Evolutionary conservation across 495 filamentous ascomycete genomes (phyloP).

Genomic region (Podospora pseudoanserina): DNA sequence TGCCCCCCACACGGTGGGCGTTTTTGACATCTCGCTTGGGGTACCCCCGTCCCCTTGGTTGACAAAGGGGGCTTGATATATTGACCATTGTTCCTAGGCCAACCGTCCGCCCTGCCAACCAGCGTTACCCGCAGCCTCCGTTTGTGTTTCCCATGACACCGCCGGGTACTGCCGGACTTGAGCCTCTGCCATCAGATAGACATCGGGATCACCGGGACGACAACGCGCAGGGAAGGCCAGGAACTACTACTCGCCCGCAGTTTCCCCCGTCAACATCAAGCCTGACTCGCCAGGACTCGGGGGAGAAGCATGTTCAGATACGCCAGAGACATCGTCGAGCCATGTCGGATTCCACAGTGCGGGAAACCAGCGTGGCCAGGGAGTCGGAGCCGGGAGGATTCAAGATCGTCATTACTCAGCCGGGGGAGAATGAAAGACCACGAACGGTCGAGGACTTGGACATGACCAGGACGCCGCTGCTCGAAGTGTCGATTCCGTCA

Average conservation of each 20-base stretch:
- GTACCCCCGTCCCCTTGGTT: not conserved
- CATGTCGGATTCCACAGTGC: slow-evolving; percentile 48
- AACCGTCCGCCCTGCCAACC: slow-evolving; percentile 52
- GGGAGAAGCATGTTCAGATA: slow-evolving; percentile 30
- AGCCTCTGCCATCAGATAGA: slow-evolving; percentile 39
- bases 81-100: slow-evolving; percentile 46
- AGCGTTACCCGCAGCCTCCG: slow-evolving; percentile 56
- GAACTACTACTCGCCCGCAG: slow-evolving; percentile 36
- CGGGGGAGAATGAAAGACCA: slow-evolving; percentile 54
- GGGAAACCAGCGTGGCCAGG: slow-evolving; percentile 44
- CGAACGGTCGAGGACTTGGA: slow-evolving; percentile 62
- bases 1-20: not conserved
- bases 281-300: slow-evolving; percentile 23
- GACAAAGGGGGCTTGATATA: slow-evolving; percentile 4
- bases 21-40: not conserved
- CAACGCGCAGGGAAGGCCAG: slow-evolving; percentile 37
- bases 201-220: slow-evolving; percentile 36
- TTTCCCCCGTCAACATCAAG: slow-evolving; percentile 33
- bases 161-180: slow-evolving; percentile 53
- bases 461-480: slow-evolving; percentile 46
- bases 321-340: slow-evolving; percentile 46
- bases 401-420: slow-evolving; percentile 80
- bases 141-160: slow-evolving; percentile 59
- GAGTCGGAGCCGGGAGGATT: slow-evolving; percentile 63
- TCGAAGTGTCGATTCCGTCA: slow-evolving; percentile 81